Evolutionary conservation across 768 basidiomycete species (phyloP).

Genomic region (Cystofilobasidium bisporidii): DNA sequence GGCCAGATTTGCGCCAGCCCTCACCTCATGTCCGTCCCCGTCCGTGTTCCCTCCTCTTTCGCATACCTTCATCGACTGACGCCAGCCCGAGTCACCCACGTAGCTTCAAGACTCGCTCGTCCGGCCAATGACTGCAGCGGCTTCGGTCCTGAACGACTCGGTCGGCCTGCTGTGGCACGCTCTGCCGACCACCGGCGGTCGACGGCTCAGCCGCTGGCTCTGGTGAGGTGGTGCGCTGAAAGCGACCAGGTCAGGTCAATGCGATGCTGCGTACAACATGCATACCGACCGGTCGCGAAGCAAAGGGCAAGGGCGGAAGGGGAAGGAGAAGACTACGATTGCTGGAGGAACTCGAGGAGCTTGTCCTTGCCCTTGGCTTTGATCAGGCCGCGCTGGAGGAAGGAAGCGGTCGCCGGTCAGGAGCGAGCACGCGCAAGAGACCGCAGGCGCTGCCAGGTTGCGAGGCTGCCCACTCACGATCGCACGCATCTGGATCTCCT

Average conservation of each 20-base stretch:
- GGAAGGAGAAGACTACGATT: not conserved
- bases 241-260: no score
- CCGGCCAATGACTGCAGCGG: slow-evolving; percentile 15
- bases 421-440: not conserved
- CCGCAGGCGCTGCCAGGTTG: not conserved
- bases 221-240: slow-evolving; percentile 3
- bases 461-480: not conserved
- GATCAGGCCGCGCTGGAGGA: slow-evolving; percentile 8
- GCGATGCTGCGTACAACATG: not conserved
- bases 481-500: slow-evolving; percentile 13
- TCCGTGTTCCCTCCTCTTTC: no score
- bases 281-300: not conserved
- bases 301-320: not conserved
- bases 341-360: slow-evolving; percentile 7
- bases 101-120: slow-evolving; percentile 1
- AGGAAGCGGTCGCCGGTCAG: not conserved
- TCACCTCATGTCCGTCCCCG: slow-evolving; percentile 13
- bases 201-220: not conserved
- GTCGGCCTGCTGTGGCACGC: slow-evolving; percentile 3
- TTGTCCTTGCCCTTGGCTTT: slow-evolving; percentile 9
- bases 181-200: not conserved
- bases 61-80: not conserved
- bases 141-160: slow-evolving; percentile 9
- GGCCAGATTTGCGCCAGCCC: not conserved
- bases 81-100: not conserved